Base-by-base conservation (phyloP, 2,329 filamentous ascomycete species). In the Stromatinia cepivora region DNA sequence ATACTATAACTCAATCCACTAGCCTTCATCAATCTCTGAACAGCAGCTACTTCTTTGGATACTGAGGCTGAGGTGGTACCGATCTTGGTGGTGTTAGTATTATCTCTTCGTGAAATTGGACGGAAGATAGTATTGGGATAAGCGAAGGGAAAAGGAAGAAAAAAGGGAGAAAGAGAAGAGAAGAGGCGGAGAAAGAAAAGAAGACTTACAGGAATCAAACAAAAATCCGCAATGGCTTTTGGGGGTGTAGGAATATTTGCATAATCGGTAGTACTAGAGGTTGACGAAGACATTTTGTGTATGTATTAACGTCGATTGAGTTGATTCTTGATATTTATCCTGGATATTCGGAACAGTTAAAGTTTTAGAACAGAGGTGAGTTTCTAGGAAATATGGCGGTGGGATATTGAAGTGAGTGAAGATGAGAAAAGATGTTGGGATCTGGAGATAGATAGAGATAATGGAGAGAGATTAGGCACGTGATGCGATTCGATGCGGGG, bases 1-100 rank as follows among this genome's bases (percentile, higher is more conserved):
- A 98, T 95, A 59, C 86, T 89, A 79, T 94, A 94, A 73, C 88
- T 89, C 72, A 98, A 80, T 2, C 93, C 93, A 75, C 91, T 95
- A 67, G 87, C 88, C 80, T 91, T 88, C 76, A 99, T 85, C 48
- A 98, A 84, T 69, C 90, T 88, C 82, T 98, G 94, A 50, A 98
- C 93, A 72, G 91, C 89, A 46, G 94, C 94, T 42, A 99, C 89
- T 79, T 98, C 92, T 74, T 90, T 87, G 6, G 92, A 90, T 22
- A 94, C 91, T 2, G 92, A 93, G 65, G 88, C 85, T 53, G 81
- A 89, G 62, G 88, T 88, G 25, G 94, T 97, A 71, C 95, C 94
- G 72, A 98, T 86, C 90, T 92, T 92, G 71, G 17, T n/a, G 9
- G 0, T 22, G 45, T 57, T 50, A 48, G 53, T 10, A n/a, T 13